Percentiles rank a stretch among this genome's conserved stretches.
phyloP scores from a whole-genome alignment of 768 basidiomycete genomes.

The Leccinum truebloodii region DNA sequence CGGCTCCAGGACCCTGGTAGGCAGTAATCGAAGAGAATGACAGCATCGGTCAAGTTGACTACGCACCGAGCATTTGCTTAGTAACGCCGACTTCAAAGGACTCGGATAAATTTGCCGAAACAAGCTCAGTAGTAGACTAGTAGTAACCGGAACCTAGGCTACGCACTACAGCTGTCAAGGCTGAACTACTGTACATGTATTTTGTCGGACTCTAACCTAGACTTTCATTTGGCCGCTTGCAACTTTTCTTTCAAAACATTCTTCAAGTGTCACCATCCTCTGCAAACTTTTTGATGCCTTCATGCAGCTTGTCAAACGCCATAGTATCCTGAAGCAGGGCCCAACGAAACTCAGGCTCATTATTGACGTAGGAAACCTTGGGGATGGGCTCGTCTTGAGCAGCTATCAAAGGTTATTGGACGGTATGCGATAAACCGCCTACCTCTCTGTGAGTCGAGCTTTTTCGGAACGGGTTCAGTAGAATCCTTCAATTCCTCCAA shows the following conservation, averaged over 20 bases:
- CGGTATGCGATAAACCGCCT: constrained; percentile 15
- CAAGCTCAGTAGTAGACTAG: not conserved
- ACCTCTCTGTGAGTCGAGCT: constrained; percentile 69
- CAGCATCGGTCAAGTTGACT: too few relatives aligned
- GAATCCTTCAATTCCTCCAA: constrained; percentile 87
- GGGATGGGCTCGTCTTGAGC: constrained; percentile 62
- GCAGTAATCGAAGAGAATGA: constrained; percentile 63
- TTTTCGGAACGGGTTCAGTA: constrained; percentile 72
- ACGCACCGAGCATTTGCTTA: too few relatives aligned
- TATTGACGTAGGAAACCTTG: constrained; percentile 83
- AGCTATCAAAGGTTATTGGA: constrained; percentile 37
- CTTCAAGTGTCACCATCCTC: constrained; percentile 91
- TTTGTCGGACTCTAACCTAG: not conserved
- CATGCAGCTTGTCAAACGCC: constrained; percentile 96
- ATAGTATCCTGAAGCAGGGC: constrained; percentile 83
- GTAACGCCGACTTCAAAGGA: too few relatives aligned
- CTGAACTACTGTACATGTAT: not conserved
- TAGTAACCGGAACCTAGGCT: too few relatives aligned
- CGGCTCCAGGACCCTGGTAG: constrained; percentile 15
- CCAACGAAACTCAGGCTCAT: constrained; percentile 95
- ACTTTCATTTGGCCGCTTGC: constrained; percentile 5
- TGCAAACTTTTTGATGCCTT: constrained; percentile 96
- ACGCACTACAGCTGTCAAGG: too few relatives aligned
- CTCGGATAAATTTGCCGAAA: not conserved
- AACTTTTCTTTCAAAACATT: constrained; percentile 70